These are phyloP conservation scores for Sarocladium strictum DNA, from an alignment of 2,329 filamentous ascomycete species.

Conservation along the genomic window DNA sequence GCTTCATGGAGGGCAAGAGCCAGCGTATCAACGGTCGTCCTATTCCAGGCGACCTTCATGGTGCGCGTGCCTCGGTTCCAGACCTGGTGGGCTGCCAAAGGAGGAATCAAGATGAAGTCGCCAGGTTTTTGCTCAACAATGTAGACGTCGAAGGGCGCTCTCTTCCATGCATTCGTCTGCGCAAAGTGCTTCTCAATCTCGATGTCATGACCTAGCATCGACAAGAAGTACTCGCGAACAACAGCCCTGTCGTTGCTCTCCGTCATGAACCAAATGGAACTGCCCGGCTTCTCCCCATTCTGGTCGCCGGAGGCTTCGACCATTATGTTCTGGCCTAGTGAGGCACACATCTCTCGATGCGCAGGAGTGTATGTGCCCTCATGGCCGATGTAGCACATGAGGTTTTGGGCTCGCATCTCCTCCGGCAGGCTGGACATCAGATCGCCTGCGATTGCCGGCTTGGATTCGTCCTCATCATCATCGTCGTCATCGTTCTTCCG, in stretches of 20 bases:
- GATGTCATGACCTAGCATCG: slow-evolving; percentile 89
- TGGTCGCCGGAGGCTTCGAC: slow-evolving; percentile 75
- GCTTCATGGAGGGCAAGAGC: slow-evolving; percentile 82
- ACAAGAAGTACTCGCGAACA: slow-evolving; percentile 90
- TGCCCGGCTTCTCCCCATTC: slow-evolving; percentile 74
- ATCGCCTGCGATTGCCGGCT: slow-evolving; percentile 72
- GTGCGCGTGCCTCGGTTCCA: slow-evolving; percentile 96
- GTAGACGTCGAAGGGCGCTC: slow-evolving; percentile 87
- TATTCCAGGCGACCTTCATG: slow-evolving; percentile 97
- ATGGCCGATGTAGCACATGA: slow-evolving; percentile 98
- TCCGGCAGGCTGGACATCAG: slow-evolving; percentile 87
- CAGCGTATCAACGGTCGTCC: slow-evolving; percentile 86
- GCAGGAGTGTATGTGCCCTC: slow-evolving; percentile 95
- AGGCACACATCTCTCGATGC: slow-evolving; percentile 97
- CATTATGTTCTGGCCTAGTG: slow-evolving; percentile 96
- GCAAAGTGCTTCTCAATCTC: slow-evolving; percentile 97
- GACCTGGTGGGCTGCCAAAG: slow-evolving; percentile 90
- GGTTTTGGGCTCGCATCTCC: slow-evolving; percentile 86
- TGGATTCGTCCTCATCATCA: slow-evolving; percentile 39
- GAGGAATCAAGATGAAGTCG: slow-evolving; percentile 90
- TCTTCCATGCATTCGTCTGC: slow-evolving; percentile 91
- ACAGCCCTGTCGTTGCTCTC: slow-evolving; percentile 86
- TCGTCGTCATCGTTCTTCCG: slow-evolving; percentile 16
- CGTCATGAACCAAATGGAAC: slow-evolving; percentile 98
- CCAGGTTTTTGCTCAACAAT: slow-evolving; percentile 85